Percentiles rank a stretch among this genome's conserved stretches.
phyloP scores from a whole-genome alignment of 2,329 filamentous ascomycete genomes.

The Talaromyces sp. region DNA sequence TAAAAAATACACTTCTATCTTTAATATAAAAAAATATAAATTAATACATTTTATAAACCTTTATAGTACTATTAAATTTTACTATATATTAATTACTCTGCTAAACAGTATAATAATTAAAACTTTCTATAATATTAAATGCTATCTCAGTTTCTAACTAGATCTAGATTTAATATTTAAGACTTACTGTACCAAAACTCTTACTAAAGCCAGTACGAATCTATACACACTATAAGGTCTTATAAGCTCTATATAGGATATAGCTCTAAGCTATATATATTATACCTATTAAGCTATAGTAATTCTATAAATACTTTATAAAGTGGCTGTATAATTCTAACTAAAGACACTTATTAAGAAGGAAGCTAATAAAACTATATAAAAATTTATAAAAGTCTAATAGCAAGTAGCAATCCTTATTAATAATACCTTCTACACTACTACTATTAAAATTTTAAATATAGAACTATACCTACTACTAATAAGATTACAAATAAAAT shows the following conservation, averaged over 20 bases:
- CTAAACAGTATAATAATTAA: neutral
- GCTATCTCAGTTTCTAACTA: neutral
- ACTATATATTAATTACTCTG: neutral
- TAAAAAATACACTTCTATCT: neutral
- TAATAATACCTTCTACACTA: neutral
- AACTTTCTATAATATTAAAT: neutral
- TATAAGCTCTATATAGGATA: neutral
- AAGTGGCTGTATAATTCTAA: too few relatives aligned
- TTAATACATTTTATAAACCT: slow-evolving; percentile 1
- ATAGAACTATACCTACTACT: neutral
- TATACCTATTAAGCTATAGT: too few relatives aligned
- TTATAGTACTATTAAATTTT: neutral
- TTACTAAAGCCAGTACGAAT: neutral
- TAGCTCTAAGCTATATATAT: neutral
- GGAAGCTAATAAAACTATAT: too few relatives aligned
- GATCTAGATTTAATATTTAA: neutral
- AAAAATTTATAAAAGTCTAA: neutral
- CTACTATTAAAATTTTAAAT: neutral
- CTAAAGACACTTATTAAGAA: too few relatives aligned
- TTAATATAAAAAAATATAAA: slow-evolving; percentile 1
- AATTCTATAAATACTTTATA: too few relatives aligned
- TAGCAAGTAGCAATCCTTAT: neutral
- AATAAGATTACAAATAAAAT: neutral
- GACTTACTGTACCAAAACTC: neutral
- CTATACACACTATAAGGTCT: neutral